Evolutionary conservation across 176 grass and related monocot species (phyloP), one percentile per base, ranked within the genome.

Genomic region (Triticum urartu): DNA sequence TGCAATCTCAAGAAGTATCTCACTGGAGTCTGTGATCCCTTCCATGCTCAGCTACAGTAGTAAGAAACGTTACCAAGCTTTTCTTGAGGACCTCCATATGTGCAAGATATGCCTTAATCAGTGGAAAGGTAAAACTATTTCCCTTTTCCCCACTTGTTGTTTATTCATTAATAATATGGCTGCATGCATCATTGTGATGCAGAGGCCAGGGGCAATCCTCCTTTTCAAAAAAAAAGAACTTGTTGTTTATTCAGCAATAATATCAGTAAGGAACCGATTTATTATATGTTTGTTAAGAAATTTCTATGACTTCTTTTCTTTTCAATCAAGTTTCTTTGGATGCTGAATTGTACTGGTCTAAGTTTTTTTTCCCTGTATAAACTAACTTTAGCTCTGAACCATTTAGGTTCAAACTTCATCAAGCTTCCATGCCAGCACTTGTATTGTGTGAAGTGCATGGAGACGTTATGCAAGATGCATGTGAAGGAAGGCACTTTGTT

Each of bases 51-150:
- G 24, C n/a, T 93, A 90, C 65, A 72, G 73, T 47, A 68, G 76
- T 33, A 78, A 89, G 43, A 92, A 75, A 48, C 33, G 3, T 0
- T 71, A 92, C 36, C 65, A 92, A 89, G 79, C 56, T 79, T 92
- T 92, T 83, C 83, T 92, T 66, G 84, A 83, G 26, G 81, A 86
- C 42, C 18, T 92, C 36, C 83, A 89, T 73, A 81, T 66, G 78
- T 92, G 86, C 36, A 73, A 60, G 79, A 89, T 92, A 45, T 92
- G 90, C 65, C 84, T 92, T 73, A 86, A 75, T 43, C 60, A 82
- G 42, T 65, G 20, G 9, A 87, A 87, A 81, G 85, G 78, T 87
- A 80, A 26, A 32, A 32, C 64, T 20, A 1, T 59, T 69, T 67
- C 42, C 28, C 36, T 35, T 25, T 62, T 13, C 1, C 2, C 21